Evolutionary conservation across 768 basidiomycete species (phyloP).

Genomic region (Boletus reticuloceps): DNA sequence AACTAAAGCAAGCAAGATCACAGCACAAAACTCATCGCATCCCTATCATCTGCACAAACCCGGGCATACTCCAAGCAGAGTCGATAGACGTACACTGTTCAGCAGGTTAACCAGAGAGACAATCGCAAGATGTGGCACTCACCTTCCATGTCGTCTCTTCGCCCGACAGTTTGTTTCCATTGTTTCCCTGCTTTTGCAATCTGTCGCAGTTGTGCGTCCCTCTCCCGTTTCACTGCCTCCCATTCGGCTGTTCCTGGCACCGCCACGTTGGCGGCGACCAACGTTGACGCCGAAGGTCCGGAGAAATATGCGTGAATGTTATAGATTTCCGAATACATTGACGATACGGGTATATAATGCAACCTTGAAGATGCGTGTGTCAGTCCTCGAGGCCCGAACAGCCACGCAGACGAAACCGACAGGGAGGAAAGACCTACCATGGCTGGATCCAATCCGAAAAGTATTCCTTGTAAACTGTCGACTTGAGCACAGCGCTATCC

Average conservation of each 20-base stretch:
- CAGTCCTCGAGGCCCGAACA: neutral
- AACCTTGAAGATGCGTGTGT: conserved; percentile 50
- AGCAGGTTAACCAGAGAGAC: neutral
- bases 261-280: conserved; percentile 53
- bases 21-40: conserved; percentile 50
- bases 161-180: conserved; percentile 84
- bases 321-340: conserved; percentile 87
- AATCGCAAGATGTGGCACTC: conserved; percentile 21
- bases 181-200: conserved; percentile 89
- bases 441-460: conserved; percentile 92
- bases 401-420: neutral
- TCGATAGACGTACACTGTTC: conserved; percentile 79
- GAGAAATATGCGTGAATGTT: conserved; percentile 93
- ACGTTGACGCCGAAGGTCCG: conserved; percentile 64
- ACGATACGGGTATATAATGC: conserved; percentile 91
- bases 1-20: conserved; percentile 5
- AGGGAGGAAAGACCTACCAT: conserved; percentile 48
- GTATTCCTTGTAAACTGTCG: conserved; percentile 89
- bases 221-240: conserved; percentile 44
- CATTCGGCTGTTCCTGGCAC: conserved; percentile 27
- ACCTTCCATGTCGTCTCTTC: conserved; percentile 94
- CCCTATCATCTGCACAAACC: conserved; percentile 81
- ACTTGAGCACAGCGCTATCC: conserved; percentile 87
- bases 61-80: conserved; percentile 87
- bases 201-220: conserved; percentile 69